Base-by-base conservation (phyloP, 345 rosid genomes). In the Salix caprea region DNA sequence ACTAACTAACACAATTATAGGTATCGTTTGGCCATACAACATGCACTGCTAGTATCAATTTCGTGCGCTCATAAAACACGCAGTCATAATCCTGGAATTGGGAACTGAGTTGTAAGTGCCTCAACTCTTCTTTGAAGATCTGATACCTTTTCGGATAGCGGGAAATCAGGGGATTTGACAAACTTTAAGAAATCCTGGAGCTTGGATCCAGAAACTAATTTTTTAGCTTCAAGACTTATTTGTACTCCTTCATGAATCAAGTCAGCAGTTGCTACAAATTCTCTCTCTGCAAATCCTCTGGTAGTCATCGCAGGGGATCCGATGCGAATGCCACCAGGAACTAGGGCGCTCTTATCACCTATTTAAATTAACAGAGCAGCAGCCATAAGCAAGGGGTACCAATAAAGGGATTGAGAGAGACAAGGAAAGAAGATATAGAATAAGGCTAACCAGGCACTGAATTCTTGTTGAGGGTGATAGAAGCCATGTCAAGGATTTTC, bases 281-380 rank as follows among this genome's bases (percentile, higher is more conserved):
- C 99, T 76, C 86, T 86, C 86, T 88, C 96, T 0, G 87, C 82
- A 54, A 95, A 86, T 70, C 97, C 95, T 80, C 97, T 90, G 37
- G 97, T 93, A 6, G 99, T 93, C 97, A 93, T 95, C 1, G 99
- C 99, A 21, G 97, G 97, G 0, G 97, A 77, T 72, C 97, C 99
- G 62, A 95, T 89, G 71, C 99, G 91, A 76, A 95, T 93, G 71
- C 99, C 99, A 26, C 97, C 99, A 0, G 97, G 99, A 21, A 91
- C 94, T 60, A 88, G 83, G 1, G 97, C 99, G 37, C 99, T 95
- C 81, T 90, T 93, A 64, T 95, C 99, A 26, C 97, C 99, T 91
- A 70, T 67, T 19, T 26, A 52, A 70, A 77, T 64, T 13, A 54
- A 19, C 44, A n/a, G 34, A 36, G 14, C 42, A 36, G 14, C 42